These are phyloP conservation scores for Leonotis leonurus DNA, from an alignment of 257 asterid species.

Conservation along the genomic window DNA sequence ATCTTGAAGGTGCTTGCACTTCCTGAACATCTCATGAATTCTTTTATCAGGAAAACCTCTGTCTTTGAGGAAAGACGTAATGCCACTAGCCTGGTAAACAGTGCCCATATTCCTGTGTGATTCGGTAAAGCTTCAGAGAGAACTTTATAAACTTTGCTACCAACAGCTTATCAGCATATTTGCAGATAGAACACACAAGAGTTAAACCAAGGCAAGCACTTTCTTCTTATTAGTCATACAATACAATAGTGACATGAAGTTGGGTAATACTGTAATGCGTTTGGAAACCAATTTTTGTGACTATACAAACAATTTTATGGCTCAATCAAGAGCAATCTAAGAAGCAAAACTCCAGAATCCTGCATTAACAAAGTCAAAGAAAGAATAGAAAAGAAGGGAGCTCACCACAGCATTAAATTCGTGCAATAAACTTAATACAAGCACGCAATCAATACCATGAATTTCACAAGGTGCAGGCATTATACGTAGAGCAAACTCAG, in stretches of 20 bases:
- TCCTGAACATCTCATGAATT: slow-evolving; percentile 57
- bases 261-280: background rate
- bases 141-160: background rate
- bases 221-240: background rate
- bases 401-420: background rate
- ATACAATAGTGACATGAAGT: background rate
- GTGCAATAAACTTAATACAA: background rate
- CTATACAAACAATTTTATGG: background rate
- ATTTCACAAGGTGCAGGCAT: background rate
- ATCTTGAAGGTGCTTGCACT: slow-evolving; percentile 78
- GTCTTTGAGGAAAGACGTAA: slow-evolving; percentile 90
- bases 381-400: background rate
- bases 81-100: slow-evolving; percentile 49
- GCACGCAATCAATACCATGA: background rate
- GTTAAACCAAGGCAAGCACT: background rate
- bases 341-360: background rate
- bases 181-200: background rate
- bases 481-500: background rate
- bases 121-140: background rate
- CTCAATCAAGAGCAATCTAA: background rate
- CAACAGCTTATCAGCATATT: background rate
- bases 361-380: background rate
- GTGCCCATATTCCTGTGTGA: slow-evolving; percentile 59
- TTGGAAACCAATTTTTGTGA: background rate
- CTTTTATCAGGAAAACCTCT: slow-evolving; percentile 68